phyloP scores from a whole-genome alignment of 768 basidiomycete genomes.

The Kwoniella sp. region DNA sequence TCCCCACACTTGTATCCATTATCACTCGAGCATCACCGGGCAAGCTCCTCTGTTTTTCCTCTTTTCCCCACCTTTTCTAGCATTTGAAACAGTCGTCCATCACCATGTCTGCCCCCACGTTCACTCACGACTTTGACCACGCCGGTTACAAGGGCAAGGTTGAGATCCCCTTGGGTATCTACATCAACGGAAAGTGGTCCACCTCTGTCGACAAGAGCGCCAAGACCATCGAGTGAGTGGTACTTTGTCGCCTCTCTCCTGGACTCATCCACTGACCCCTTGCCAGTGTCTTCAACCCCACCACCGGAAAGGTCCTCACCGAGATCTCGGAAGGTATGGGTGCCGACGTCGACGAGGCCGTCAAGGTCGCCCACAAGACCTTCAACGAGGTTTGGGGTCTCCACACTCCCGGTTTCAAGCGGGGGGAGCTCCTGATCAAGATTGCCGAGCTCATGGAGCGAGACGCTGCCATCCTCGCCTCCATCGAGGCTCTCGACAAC shows the following conservation, averaged over 20 bases:
- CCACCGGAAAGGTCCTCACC: conserved; percentile 44
- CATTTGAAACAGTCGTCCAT: not conserved
- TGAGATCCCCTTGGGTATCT: conserved; percentile 71
- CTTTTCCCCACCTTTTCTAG: not conserved
- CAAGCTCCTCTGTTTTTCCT: not conserved
- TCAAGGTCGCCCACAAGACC: conserved; percentile 74
- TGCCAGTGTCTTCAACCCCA: conserved; percentile 50
- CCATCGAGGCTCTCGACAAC: conserved; percentile 81
- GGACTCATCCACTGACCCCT: not conserved
- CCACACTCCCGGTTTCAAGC: conserved; percentile 59
- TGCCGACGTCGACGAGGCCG: conserved; percentile 73
- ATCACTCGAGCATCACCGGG: not conserved
- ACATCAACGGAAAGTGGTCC: conserved; percentile 90
- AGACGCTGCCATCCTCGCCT: conserved; percentile 73
- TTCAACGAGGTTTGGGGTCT: conserved; percentile 85
- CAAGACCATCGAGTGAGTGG: conserved; percentile 46
- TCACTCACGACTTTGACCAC: conserved; percentile 45
- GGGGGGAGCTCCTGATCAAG: conserved; percentile 74
- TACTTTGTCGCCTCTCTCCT: not conserved
- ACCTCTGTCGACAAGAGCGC: conserved; percentile 38
- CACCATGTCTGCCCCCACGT: conserved; percentile 27
- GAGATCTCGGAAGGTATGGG: conserved; percentile 43
- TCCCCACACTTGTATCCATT: not conserved
- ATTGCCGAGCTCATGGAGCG: conserved; percentile 86
- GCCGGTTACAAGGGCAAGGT: conserved; percentile 47